Percentiles rank a stretch among this genome's conserved stretches.
Conservation (phyloP, 768 basidiomycete species). For the Naganishia kalamii region DNA sequence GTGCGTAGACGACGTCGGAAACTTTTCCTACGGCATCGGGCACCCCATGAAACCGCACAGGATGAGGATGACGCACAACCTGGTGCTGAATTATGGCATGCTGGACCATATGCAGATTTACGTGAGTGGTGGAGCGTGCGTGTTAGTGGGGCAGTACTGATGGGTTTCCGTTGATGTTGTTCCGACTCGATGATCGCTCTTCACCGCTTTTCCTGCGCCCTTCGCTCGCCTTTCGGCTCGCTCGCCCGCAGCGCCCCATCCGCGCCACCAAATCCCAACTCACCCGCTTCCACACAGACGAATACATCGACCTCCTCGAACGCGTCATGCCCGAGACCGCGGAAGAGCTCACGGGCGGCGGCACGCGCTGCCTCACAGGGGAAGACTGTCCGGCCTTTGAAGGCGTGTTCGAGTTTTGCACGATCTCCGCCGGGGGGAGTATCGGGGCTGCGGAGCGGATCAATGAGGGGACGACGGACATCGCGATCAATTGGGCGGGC, state of each 20-base stretch:
- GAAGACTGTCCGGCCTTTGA: conserved; percentile 97
- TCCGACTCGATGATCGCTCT: not conserved
- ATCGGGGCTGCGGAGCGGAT: conserved; percentile 80
- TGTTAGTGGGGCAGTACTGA: not conserved
- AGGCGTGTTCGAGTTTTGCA: conserved; percentile 92
- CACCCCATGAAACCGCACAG: conserved; percentile 97
- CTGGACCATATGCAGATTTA: conserved; percentile 89
- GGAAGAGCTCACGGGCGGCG: conserved; percentile 74
- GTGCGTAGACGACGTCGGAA: conserved; percentile 52
- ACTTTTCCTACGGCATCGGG: conserved; percentile 74
- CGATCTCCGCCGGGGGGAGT: conserved; percentile 91
- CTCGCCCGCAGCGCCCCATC: conserved; percentile 55
- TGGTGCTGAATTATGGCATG: conserved; percentile 85
- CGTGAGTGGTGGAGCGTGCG: conserved; percentile 52
- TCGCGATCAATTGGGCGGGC: conserved; percentile 94
- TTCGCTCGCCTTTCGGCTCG: not conserved
- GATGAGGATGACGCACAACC: conserved; percentile 86
- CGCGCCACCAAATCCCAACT: conserved; percentile 68
- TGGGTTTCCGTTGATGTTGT: not conserved
- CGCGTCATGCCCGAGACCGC: conserved; percentile 86
- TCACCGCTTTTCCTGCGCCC: not conserved
- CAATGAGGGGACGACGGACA: conserved; percentile 68
- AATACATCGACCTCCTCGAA: conserved; percentile 87
- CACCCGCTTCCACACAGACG: conserved; percentile 96
- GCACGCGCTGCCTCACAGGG: conserved; percentile 73